Conservation (phyloP, 2,329 filamentous ascomycete genomes). For the Bipolaris sorokiniana region DNA sequence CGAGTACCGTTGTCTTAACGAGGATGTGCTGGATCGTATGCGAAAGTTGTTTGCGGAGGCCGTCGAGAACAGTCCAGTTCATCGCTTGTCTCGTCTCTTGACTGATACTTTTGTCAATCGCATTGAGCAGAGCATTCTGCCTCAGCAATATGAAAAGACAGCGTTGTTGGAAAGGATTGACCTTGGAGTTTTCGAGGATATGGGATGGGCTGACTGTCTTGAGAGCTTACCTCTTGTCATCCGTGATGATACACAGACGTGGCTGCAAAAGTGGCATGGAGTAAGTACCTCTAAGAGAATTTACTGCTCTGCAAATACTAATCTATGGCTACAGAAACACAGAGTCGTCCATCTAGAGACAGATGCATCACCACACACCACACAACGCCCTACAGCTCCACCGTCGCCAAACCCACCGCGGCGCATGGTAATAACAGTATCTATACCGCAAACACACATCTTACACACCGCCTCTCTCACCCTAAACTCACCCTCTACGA, state of each 20-base stretch:
- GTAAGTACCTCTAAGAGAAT: constrained; percentile 40
- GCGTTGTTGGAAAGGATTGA: constrained; percentile 61
- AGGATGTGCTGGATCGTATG: constrained; percentile 66
- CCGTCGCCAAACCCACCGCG: constrained; percentile 53
- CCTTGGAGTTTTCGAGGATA: constrained; percentile 57
- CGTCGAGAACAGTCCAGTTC: constrained; percentile 56
- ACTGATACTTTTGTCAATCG: constrained; percentile 57
- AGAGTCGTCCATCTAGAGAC: constrained; percentile 29
- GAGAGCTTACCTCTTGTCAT: constrained; percentile 56
- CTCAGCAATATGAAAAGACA: constrained; percentile 60
- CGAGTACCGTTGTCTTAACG: constrained; percentile 76
- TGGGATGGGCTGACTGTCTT: constrained; percentile 62
- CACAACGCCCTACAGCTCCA: constrained; percentile 24
- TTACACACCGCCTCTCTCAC: constrained; percentile 78
- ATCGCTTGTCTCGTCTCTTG: constrained; percentile 58
- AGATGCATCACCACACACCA: constrained; percentile 4
- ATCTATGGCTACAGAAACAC: constrained; percentile 31
- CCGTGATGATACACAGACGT: constrained; percentile 54
- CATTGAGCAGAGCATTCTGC: constrained; percentile 54
- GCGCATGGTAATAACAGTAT: constrained; percentile 85
- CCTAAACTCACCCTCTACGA: constrained; percentile 51
- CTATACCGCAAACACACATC: constrained; percentile 81
- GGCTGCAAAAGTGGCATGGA: constrained; percentile 65
- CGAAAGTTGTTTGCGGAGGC: constrained; percentile 55
- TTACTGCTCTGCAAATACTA: constrained; percentile 14